phyloP scores from a whole-genome alignment of 768 basidiomycete genomes.

The Termitomyces sp. region DNA sequence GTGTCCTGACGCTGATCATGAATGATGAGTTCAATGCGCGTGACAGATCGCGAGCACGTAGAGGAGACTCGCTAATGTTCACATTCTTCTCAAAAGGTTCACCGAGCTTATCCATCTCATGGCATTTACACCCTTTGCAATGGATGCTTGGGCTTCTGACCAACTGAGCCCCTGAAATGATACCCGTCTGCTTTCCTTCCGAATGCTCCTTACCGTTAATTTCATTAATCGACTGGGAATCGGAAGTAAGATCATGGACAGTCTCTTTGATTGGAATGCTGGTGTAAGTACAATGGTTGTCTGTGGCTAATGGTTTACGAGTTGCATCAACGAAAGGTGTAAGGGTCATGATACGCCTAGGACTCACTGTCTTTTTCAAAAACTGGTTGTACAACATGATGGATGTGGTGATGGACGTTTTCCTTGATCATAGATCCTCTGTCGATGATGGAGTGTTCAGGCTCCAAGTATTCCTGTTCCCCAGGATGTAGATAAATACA shows the following conservation, averaged over 20 bases:
- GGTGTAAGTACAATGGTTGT: neutral
- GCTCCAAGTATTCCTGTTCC: slow-evolving; percentile 1
- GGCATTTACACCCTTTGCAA: slow-evolving; percentile 6
- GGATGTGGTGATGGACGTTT: slow-evolving; percentile 5
- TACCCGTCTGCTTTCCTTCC: neutral
- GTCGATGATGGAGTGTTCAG: neutral
- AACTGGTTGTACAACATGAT: slow-evolving; percentile 7
- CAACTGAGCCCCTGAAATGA: neutral
- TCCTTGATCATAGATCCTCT: slow-evolving; percentile 5
- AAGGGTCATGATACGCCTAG: neutral
- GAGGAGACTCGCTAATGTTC: neutral
- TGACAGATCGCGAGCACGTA: neutral
- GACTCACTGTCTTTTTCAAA: slow-evolving; percentile 7
- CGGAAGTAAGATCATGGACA: neutral
- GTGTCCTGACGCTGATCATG: neutral
- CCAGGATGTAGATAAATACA: neutral
- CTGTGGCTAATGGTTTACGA: neutral
- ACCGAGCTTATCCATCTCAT: neutral
- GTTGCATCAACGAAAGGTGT: neutral
- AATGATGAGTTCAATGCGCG: neutral
- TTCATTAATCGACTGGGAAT: neutral
- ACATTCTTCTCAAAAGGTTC: neutral
- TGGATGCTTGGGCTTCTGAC: neutral
- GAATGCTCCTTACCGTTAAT: neutral
- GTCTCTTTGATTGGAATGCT: slow-evolving; percentile 2